phyloP scores from a whole-genome alignment of 768 basidiomycete genomes.

The Chalciporus piperatus region DNA sequence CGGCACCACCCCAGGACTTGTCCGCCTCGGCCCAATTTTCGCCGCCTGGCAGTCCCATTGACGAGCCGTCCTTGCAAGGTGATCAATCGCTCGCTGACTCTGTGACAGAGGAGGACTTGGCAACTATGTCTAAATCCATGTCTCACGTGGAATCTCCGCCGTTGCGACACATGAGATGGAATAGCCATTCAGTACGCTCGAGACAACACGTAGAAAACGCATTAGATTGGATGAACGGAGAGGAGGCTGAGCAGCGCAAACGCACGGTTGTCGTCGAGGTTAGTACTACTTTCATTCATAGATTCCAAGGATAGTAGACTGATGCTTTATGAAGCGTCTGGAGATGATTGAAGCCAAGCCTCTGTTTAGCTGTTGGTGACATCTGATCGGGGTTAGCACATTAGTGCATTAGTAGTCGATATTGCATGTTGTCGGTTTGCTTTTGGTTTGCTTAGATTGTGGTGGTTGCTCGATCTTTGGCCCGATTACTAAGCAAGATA shows the following conservation, averaged over 20 bases:
- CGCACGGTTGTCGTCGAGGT: constrained; percentile 74
- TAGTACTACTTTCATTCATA: constrained; percentile 14
- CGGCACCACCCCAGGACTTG: constrained; percentile 9
- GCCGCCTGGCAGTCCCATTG: constrained; percentile 54
- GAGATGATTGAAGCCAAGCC: constrained; percentile 70
- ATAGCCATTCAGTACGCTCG: constrained; percentile 27
- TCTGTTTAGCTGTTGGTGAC: constrained; percentile 69
- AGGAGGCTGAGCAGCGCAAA: constrained; percentile 42
- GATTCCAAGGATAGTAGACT: background rate
- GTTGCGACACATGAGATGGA: constrained; percentile 36
- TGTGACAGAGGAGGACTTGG: constrained; percentile 66
- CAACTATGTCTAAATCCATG: constrained; percentile 72
- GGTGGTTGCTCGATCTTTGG: too few relatives aligned
- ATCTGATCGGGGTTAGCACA: background rate
- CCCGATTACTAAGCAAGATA: too few relatives aligned
- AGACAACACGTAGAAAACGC: constrained; percentile 31
- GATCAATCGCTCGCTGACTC: constrained; percentile 52
- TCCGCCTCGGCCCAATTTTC: constrained; percentile 46
- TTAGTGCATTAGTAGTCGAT: background rate
- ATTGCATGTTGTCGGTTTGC: too few relatives aligned
- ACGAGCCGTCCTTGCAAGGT: constrained; percentile 54
- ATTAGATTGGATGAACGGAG: constrained; percentile 47
- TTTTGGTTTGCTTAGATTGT: too few relatives aligned
- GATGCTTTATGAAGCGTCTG: constrained; percentile 49
- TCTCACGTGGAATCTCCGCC: constrained; percentile 61